Base-by-base conservation (phyloP, 805 yeast species). In the Saccharomycopsis guyanensis region DNA sequence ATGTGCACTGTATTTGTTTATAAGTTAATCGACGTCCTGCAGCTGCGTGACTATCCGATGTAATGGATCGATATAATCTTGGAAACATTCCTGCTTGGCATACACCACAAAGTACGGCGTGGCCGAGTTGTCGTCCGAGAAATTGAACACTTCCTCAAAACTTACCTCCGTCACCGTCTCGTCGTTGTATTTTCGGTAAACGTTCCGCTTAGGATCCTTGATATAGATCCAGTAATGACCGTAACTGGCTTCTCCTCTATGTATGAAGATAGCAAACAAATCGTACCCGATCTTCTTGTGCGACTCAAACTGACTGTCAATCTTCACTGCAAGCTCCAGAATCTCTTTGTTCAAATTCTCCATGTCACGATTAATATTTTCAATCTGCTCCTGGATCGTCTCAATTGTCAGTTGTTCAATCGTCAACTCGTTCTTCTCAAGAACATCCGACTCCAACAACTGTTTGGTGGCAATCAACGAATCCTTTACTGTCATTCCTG, bases 211-310 rank as follows among this genome's bases (percentile, higher is more conserved):
- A 2, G 79, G 76, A 62, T 93, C 97, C 49, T 76, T 78, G 52
- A 93, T 89, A 60, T 91, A 93, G 15, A 91, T 76, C 97, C 97
- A 93, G 63, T 93, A 93, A 63, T 93, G 98, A 2, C 98, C 98
- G 59, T 86, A 91, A 43, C 87, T 80, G 0, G 96, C 97, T 57
- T 88, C 94, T 4, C 98, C 98, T 42, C 96, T 70, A 62, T 93
- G 98, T 40, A 93, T 87, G 59, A 93, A 93, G 4, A 91, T 80
- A 0, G 97, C 95, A 66, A 89, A 91, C 10, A 93, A 71, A 0
- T 85, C 72, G 63, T 91, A 93, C 0, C 89, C 95, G 24, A 81
- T 72, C 41, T 71, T 64, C 42, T 71, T 73, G 64, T 83, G 75
- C 5, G 69, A 68, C 16, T 70, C 69, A 59, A 85, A 93, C 55